Base-by-base conservation (phyloP, 768 basidiomycete species). In the Leccinum boreale region DNA sequence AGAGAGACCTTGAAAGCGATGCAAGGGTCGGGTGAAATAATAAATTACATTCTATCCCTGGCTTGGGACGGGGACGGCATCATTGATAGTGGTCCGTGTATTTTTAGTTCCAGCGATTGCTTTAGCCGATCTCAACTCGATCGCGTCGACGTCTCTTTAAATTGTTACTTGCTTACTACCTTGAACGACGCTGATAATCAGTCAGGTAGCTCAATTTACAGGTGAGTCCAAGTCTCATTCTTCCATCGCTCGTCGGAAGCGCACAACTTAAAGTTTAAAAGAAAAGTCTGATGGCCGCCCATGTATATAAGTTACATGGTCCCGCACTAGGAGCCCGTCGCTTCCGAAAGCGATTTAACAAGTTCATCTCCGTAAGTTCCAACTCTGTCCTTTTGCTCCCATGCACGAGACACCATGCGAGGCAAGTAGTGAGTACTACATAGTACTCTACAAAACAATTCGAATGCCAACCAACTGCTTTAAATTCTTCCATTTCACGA, bases 1-100 rank as follows among this genome's bases (percentile, higher is more conserved):
- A 35, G 17, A 21, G 33, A 44, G 24, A 14, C 46, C 35, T 35
- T 33, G 31, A 33, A 67, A 55, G 61, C 58, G 55, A 62, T 39
- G 33, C 17, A 55, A 70, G 67, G 67, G 67, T 63, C 60, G 49
- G n/a, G 8, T 42, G 39, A 42, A 42, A 42, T 42, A 42, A 42
- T 35, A 36, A 36, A 36, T 36, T 42, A 42, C n/a, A 42, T n/a
- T 36, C 33, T 15, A 35, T 35, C 33, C 33, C 33, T 35, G 33
- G 33, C 14, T 35, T 15, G 14, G 33, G 33, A 14, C 33, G 33
- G 14, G 14, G 33, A 14, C 33, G 33, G 33, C 33, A 35, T 35
- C 33, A 35, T 35, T 15, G 14, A 14, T 35, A 15, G 33, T 35
- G 12, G 29, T 12, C 11, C 31, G 11, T 29, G 15, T 36, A 36